Evolutionary conservation across 1,284 basidiomycete genomes (phyloP), one percentile per base, ranked within the genome.

Genomic region (Rhodotorula sp.): DNA sequence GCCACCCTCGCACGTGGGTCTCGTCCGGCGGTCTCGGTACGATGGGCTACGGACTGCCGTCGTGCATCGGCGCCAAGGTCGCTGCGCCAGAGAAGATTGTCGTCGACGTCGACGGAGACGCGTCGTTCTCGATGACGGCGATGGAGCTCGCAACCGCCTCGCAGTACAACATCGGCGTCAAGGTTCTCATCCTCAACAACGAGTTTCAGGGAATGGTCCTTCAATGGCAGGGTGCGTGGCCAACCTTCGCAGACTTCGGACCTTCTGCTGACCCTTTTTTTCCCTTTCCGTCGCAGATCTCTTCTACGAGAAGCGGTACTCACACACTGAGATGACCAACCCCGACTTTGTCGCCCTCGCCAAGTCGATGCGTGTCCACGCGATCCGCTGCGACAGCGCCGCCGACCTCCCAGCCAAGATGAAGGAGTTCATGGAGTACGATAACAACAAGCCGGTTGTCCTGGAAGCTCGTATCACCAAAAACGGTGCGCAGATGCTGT

Each of bases 201-300:
- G 91, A 93, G 80, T 94, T 93, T 86, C 92, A 95, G 81, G 95
- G 95, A 66, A 98, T 99, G 95, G 95, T 98, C 27, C 84, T 93
- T 62, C 95, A 99, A 84, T 98, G 95, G 95, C 95, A 98, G 85
- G 90, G 89, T 89, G 77, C 63, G 83, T 79, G 24, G 5, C 13
- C n/a, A 10, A 17, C n/a, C 59, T 19, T 59, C 53, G 44, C 51
- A 19, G 36, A 15, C 22, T 29, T 17, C 20, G 57, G 52, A 10
- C 19, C 27, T 6, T n/a, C 22, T 39, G 15, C 49, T 51, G 10
- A 47, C 0, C 44, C 52, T 32, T 15, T 47, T 47, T 2, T 19
- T 47, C n/a, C 60, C 56, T 4, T 1, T 47, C 44, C 7, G 32
- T 30, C 46, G 5, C 74, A 89, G 93, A 98, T 81, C 86, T 98